phyloP scores from a whole-genome alignment of 176 grass and related monocot species.

The Musa schizocarpa region DNA sequence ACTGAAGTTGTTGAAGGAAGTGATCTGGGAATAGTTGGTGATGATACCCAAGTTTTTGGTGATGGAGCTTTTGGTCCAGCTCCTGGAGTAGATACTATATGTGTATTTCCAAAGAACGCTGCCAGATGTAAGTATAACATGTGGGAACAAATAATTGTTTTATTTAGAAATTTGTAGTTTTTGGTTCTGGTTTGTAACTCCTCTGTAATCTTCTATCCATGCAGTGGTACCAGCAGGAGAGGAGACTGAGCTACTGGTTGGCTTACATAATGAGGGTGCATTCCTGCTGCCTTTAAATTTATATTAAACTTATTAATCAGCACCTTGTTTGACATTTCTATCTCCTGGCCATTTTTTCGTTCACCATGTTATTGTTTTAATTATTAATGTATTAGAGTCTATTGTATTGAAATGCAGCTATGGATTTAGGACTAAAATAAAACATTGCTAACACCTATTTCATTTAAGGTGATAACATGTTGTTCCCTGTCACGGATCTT shows the following conservation, averaged over 20 bases:
- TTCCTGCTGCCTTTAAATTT: neutral
- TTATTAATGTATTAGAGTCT: neutral
- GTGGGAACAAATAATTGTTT: neutral
- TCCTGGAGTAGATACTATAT: conserved; percentile 72
- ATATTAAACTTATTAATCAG: neutral
- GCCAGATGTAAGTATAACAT: conserved; percentile 53
- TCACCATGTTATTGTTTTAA: neutral
- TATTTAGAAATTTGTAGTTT: neutral
- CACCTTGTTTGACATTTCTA: neutral
- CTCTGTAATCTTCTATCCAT: conserved; percentile 18
- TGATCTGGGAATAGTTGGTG: conserved; percentile 77
- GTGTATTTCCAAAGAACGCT: conserved; percentile 86
- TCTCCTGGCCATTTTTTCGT: neutral
- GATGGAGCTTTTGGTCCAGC: conserved; percentile 56
- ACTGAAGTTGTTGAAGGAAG: conserved; percentile 79
- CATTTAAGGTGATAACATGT: neutral
- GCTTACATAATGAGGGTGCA: conserved; percentile 87
- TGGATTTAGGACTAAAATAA: neutral
- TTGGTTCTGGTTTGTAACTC: neutral
- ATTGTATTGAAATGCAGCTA: neutral
- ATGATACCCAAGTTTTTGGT: conserved; percentile 69
- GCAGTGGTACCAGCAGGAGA: conserved; percentile 85
- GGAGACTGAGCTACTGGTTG: conserved; percentile 78
- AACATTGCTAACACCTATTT: neutral
- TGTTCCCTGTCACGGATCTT: neutral